Base-by-base conservation (phyloP, 768 basidiomycete species). In the Suillus hirtellus region DNA sequence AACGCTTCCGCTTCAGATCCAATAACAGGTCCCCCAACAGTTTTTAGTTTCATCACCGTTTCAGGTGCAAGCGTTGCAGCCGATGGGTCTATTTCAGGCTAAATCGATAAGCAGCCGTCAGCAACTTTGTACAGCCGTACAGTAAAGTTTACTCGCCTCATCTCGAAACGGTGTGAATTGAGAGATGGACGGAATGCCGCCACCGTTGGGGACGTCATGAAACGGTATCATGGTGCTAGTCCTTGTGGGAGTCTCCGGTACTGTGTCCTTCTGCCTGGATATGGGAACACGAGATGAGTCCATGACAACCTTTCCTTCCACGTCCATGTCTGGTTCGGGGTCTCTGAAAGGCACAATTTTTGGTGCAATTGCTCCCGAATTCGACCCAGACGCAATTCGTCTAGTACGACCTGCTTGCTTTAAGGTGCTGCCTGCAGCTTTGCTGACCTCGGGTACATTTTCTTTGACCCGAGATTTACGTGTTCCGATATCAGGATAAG, bases 391-490 rank as follows among this genome's bases (percentile, higher is more conserved):
- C 31, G 79, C 82, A 37, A 85, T 68, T 31, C 89, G 80, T 71
- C 82, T 84, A 34, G 84, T 71, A 63, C 80, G 80, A 34, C 88
- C 86, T 19, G 86, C 79, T 64, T 89, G 87, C 64, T 84, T 86
- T 47, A 93, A 64, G 35, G 83, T 90, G 62, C 89, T 82, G 12
- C 90, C 91, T 2, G 73, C 82, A 59, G 89, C 81, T 78, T 89
- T 90, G 72, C 84, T 84, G 37, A 85, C 83, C 72, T 89, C 89
- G 9, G 84, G 85, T 1, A 87, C 77, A 67, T 93, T 93, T 77
- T 93, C 91, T 68, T 93, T 93, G 67, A 91, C 79, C 60, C 92
- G 83, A 5, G 86, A 82, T 72, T 89, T 90, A 68, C 91, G 89
- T 64, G 90, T 87, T 21, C 90, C 92, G 2, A 93, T 72, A 63